Conservation (phyloP, 2,329 filamentous ascomycete genomes). For the Botrytis squamosa region DNA sequence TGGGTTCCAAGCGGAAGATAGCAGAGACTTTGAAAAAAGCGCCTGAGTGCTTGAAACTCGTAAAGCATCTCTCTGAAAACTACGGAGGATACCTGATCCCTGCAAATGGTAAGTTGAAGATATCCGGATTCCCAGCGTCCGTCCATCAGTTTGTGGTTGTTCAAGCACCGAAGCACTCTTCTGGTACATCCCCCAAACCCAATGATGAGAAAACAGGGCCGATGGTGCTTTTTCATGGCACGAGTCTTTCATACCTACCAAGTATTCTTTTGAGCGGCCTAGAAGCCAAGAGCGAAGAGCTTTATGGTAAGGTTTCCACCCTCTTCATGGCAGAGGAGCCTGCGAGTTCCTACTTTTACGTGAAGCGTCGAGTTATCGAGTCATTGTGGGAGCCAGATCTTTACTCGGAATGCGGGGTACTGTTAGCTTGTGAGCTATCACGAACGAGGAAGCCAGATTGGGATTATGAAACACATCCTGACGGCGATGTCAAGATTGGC, state of each 20-base stretch:
- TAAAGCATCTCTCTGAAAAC: not conserved
- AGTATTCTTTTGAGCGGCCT: not conserved
- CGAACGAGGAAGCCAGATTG: not conserved
- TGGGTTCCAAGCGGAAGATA: not conserved
- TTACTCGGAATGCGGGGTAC: not conserved
- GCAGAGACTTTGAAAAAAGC: not conserved
- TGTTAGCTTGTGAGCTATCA: not conserved
- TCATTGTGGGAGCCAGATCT: not conserved
- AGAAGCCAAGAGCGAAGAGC: not conserved
- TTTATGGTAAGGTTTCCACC: not conserved
- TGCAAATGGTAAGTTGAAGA: no score
- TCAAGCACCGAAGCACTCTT: not conserved
- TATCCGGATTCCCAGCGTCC: not conserved
- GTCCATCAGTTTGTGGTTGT: not conserved
- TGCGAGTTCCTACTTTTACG: not conserved
- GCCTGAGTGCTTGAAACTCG: not conserved
- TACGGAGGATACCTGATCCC: not conserved
- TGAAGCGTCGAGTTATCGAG: accelerated
- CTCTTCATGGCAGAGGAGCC: not conserved
- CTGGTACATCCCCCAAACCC: not conserved
- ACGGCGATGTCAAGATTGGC: not conserved
- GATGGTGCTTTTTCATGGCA: not conserved
- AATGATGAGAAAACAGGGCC: not conserved
- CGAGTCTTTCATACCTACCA: not conserved
- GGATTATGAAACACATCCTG: not conserved